A percentile compares a stretch with the other conserved stretches of the same genome.
Evolutionary conservation across 2,329 filamentous ascomycete genomes (phyloP).

Genomic region (Fusarium chaquense): DNA sequence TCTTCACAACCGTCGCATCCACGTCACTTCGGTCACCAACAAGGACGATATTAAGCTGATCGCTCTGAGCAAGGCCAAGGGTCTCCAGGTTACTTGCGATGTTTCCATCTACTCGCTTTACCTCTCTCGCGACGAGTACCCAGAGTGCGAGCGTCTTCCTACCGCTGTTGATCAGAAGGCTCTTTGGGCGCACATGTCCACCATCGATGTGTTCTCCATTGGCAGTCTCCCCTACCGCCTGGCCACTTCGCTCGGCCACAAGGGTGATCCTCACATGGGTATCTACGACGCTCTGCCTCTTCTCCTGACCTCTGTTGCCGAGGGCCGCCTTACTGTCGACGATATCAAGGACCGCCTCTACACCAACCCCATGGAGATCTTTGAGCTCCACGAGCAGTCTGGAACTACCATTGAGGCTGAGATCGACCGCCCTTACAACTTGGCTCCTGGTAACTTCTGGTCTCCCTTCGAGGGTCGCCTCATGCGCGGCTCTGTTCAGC

Average conservation of each 20-base stretch:
- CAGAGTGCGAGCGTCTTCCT: conserved; percentile 74
- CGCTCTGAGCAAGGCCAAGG: conserved; percentile 82
- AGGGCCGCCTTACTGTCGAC: conserved; percentile 78
- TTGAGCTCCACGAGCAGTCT: conserved; percentile 84
- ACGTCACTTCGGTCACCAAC: conserved; percentile 83
- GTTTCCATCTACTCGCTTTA: conserved; percentile 85
- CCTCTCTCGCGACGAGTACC: conserved; percentile 77
- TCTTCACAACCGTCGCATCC: conserved; percentile 81
- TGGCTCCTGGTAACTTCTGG: conserved; percentile 65
- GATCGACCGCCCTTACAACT: conserved; percentile 76
- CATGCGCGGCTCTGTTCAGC: conserved; percentile 77
- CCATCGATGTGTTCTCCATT: conserved; percentile 83
- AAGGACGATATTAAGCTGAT: conserved; percentile 83
- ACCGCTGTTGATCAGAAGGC: conserved; percentile 76
- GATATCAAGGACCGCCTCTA: conserved; percentile 79
- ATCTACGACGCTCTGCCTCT: conserved; percentile 80
- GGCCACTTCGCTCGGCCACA: conserved; percentile 65
- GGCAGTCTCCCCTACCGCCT: conserved; percentile 84
- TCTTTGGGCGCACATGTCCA: conserved; percentile 78
- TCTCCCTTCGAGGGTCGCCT: conserved; percentile 78
- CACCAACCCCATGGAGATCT: conserved; percentile 83
- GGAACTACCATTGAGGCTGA: conserved; percentile 80
- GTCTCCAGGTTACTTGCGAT: conserved; percentile 84
- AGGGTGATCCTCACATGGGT: conserved; percentile 71
- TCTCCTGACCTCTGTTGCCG: conserved; percentile 79